Evolutionary conservation across 306 rosid species (phyloP), one percentile per base, ranked within the genome.

Genomic region (Lotus japonicus): DNA sequence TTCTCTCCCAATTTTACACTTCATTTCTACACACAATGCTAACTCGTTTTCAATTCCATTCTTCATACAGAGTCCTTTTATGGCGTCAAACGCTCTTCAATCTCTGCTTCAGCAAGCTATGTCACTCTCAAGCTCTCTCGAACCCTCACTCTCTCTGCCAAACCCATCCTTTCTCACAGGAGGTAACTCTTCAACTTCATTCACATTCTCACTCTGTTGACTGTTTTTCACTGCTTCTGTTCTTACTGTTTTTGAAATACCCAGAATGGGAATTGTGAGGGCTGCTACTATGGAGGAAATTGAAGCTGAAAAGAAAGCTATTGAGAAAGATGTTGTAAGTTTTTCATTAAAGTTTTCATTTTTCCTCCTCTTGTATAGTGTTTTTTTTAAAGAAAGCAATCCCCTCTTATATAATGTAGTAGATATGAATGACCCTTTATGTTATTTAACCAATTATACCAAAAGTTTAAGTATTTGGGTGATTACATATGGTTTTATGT

Each of bases 271-370:
- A 66, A 23, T 75, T 68, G 89, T 90, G 16, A 86, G 83, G 59
- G 90, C 96, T 11, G 96, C 99, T 26, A 90, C 97, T 64, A 80
- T 88, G n/a, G 99, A 90, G 73, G 99, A 94, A 86, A 94, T 94
- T 35, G 96, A 94, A 87, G 99, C 96, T 0, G 96, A 94, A 66
- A 94, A 94, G 45, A 65, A 95, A 4, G 52, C 67, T 54, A 88
- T 94, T 16, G 96, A 84, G 79, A 85, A 82, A 51, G 97, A 94
- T 72, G 90, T 77, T 71, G 99, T 94, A 79, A 82, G 92, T 75
- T 13, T 44, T 41, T 72, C 57, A 9, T 0, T 12, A 8, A 42
- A 23, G 19, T 58, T 61, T 44, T 14, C 70, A 15, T 16, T 28
- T 23, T 35, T 53, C 21, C 16, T 31, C 33, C 4, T n/a, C n/a